Base-by-base conservation (phyloP, 352 stramenopile species). In the Elongisporangium prolatum region DNA sequence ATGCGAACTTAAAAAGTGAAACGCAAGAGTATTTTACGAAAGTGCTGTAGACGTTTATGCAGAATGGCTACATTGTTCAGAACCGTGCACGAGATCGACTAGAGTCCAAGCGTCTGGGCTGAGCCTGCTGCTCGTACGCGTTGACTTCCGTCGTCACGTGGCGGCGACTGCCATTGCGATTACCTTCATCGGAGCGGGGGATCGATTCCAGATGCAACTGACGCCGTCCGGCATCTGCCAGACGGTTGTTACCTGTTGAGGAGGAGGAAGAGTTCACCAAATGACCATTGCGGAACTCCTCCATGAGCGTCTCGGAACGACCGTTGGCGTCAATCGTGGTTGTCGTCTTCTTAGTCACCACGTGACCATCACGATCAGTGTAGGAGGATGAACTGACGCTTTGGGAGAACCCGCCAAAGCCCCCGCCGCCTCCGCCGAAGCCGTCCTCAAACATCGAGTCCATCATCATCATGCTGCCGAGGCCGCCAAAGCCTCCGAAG, bases 321-420 rank as follows among this genome's bases (percentile, higher is more conserved):
- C 84, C 84, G 57, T 84, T 75, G 0, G 68, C 25, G 16, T 75
- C 75, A 4, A 69, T 70, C 0, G 73, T 91, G 4, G 80, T 89
- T 24, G 71, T 91, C 44, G 80, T 91, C 65, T 86, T 91, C 58
- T 85, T 84, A 6, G 68, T 89, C n/a, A 94, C 69, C n/a, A 80
- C 56, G 38, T 86, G 75, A 7, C 84, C 84, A 52, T 78, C 88
- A 20, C 67, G 78, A 51, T 94, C 80, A 11, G 71, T 89, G 60
- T 74, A 88, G 50, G 73, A 80, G 8, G 84, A 91, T 60, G 75
- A 79, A 50, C 76, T 90, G 37, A 86, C 73, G 47, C 72, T 91
- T 21, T 63, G 67, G 21, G 69, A 75, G 14, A 84, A 79, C 4
- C 72, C 72, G 20, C 68, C 73, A 5, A 67, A 44, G 2, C 60